Conservation (phyloP, 2,329 filamentous ascomycete species). For the Colletotrichum camelliae region DNA sequence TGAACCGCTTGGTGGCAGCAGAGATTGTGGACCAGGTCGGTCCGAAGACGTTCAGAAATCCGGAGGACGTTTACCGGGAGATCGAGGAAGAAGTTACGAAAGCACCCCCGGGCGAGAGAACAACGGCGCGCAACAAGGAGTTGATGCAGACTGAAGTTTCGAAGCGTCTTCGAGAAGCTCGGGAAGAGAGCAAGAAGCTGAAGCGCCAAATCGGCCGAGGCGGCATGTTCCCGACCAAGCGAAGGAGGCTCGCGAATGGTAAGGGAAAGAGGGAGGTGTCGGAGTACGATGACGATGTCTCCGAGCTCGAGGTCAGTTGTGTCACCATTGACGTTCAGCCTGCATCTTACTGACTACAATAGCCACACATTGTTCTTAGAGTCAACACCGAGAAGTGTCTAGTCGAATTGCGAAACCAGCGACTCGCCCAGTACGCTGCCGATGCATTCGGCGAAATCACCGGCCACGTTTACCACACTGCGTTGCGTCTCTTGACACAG, state of each 20-base stretch:
- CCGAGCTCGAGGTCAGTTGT: constrained; percentile 58
- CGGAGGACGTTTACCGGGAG: constrained; percentile 64
- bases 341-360: constrained; percentile 30
- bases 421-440: constrained; percentile 75
- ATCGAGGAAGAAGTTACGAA: constrained; percentile 68
- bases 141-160: constrained; percentile 65
- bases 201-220: constrained; percentile 57
- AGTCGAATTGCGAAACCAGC: constrained; percentile 81
- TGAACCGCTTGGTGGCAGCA: constrained; percentile 63
- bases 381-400: constrained; percentile 87
- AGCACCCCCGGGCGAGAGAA: constrained; percentile 45
- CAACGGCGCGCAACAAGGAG: constrained; percentile 64
- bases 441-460: constrained; percentile 76
- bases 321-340: neutral
- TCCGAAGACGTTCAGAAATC: constrained; percentile 61
- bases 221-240: constrained; percentile 49
- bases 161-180: constrained; percentile 56
- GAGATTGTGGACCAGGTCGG: constrained; percentile 73
- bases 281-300: constrained; percentile 44
- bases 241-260: constrained; percentile 60
- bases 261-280: constrained; percentile 37
- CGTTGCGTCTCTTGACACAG: constrained; percentile 74
- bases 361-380: constrained; percentile 76
- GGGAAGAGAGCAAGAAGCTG: constrained; percentile 55
- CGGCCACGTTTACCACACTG: constrained; percentile 76